A percentile compares a stretch with the other conserved stretches of the same genome.
Evolutionary conservation across 805 yeast genomes (phyloP).

Genomic region (Candida ortonii): DNA sequence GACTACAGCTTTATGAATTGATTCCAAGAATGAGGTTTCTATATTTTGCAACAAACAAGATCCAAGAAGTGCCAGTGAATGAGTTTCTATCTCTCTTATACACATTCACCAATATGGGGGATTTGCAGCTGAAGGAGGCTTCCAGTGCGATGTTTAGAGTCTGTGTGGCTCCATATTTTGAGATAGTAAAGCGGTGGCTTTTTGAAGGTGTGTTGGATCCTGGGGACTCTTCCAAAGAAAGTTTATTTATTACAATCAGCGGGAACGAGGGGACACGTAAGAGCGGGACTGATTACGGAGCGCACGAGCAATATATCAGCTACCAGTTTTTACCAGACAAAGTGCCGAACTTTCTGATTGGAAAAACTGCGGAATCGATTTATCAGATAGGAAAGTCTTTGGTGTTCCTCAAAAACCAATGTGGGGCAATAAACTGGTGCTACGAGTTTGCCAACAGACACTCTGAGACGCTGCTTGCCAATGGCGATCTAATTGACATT

Average conservation of each 20-base stretch:
- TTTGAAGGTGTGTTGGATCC: conserved; percentile 54
- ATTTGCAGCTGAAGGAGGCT: conserved; percentile 43
- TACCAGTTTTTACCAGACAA: conserved; percentile 23
- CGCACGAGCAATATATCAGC: not conserved
- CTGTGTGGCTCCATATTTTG: conserved; percentile 57
- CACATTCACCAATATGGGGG: conserved; percentile 60
- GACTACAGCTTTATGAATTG: conserved; percentile 45
- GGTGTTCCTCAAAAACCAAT: conserved; percentile 58
- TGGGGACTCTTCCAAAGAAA: conserved; percentile 44
- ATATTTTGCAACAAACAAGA: conserved; percentile 39
- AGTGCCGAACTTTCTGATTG: conserved; percentile 46
- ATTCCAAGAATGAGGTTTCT: conserved; percentile 58
- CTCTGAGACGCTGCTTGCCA: conserved; percentile 3
- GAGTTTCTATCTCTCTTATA: conserved; percentile 54
- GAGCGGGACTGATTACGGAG: too few species aligned
- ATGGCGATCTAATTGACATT: conserved; percentile 36
- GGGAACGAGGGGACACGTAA: not conserved
- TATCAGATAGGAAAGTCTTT: conserved; percentile 72
- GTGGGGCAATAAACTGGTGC: conserved; percentile 67
- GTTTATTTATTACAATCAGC: conserved; percentile 50
- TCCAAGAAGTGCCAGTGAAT: conserved; percentile 38
- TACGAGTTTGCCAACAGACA: conserved; percentile 13
- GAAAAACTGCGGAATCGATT: conserved; percentile 41
- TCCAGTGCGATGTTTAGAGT: conserved; percentile 44
- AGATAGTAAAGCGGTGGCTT: conserved; percentile 64